Percentiles rank a stretch among this genome's conserved stretches.
Evolutionary conservation across 2,329 filamentous ascomycete genomes (phyloP).

Genomic region (Fusarium sp.): DNA sequence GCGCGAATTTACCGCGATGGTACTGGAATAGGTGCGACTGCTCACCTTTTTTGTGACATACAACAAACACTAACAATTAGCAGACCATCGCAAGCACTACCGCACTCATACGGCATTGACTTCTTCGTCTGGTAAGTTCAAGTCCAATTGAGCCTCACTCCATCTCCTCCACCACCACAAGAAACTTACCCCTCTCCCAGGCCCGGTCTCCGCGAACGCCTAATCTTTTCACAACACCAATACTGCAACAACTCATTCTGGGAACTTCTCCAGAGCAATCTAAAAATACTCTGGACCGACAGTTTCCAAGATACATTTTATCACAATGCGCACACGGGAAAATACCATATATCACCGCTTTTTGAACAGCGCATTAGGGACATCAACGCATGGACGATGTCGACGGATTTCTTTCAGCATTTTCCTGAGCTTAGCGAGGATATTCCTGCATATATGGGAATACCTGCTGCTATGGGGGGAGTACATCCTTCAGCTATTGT

Average conservation of each 20-base stretch:
- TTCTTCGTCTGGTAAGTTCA: constrained; percentile 49
- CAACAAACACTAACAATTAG: background rate
- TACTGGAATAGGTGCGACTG: constrained; percentile 42
- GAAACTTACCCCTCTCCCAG: constrained; percentile 15
- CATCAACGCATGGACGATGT: constrained; percentile 49
- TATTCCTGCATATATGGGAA: constrained; percentile 36
- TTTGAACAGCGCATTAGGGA: constrained; percentile 46
- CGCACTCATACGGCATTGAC: constrained; percentile 50
- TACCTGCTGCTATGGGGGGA: background rate
- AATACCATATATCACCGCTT: constrained; percentile 40
- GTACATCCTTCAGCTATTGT: background rate
- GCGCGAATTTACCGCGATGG: constrained; percentile 44
- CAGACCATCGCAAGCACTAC: constrained; percentile 47
- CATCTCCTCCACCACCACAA: background rate
- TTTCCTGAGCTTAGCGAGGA: constrained; percentile 51
- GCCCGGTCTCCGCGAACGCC: constrained; percentile 49
- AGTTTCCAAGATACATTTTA: constrained; percentile 46
- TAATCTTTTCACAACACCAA: constrained; percentile 48
- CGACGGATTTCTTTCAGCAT: constrained; percentile 42
- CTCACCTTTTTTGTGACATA: accelerated
- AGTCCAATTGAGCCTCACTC: background rate
- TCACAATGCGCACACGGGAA: constrained; percentile 42
- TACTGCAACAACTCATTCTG: constrained; percentile 50
- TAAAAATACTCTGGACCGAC: constrained; percentile 46
- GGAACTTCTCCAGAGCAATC: constrained; percentile 39